phyloP scores from a whole-genome alignment of 2,329 filamentous ascomycete species.

The Mycogone perniciosa region DNA sequence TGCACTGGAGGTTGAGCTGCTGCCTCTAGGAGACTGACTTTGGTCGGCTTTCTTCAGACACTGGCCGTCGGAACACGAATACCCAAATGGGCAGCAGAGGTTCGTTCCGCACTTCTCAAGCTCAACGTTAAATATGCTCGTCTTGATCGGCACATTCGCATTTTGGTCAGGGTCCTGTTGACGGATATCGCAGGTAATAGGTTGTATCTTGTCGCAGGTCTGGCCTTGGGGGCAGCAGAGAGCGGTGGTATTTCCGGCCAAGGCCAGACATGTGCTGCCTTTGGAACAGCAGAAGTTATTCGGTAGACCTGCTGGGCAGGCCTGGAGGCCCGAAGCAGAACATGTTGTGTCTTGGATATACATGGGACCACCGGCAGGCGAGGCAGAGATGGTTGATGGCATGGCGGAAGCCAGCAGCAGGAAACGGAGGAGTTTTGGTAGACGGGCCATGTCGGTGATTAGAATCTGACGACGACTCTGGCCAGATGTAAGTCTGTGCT shows the following conservation, averaged over 20 bases:
- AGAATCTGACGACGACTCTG: neutral
- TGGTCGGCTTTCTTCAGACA: constrained; percentile 52
- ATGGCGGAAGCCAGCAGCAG: constrained; percentile 12
- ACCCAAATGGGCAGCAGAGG: constrained; percentile 69
- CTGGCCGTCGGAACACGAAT: constrained; percentile 48
- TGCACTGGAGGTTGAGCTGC: constrained; percentile 17
- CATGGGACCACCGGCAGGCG: constrained; percentile 28
- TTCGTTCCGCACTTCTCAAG: constrained; percentile 50
- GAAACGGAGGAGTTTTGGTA: constrained; percentile 7
- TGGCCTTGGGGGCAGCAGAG: constrained; percentile 60
- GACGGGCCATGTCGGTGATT: neutral
- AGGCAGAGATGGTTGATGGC: constrained; percentile 11
- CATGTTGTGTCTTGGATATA: constrained; percentile 45
- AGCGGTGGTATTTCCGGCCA: constrained; percentile 60
- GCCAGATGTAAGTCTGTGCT: neutral
- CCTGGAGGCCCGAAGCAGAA: constrained; percentile 40
- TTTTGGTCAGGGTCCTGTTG: constrained; percentile 53
- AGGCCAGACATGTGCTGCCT: constrained; percentile 47
- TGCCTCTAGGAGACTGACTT: constrained; percentile 29
- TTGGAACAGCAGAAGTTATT: constrained; percentile 60
- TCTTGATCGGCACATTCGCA: constrained; percentile 58
- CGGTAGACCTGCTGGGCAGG: constrained; percentile 52
- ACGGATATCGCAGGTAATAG: constrained; percentile 58
- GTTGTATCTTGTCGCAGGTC: constrained; percentile 54
- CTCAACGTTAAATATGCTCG: constrained; percentile 51